Conservation (phyloP, 371 early-diverging fungal species). For the Sporodiniella umbellata region DNA sequence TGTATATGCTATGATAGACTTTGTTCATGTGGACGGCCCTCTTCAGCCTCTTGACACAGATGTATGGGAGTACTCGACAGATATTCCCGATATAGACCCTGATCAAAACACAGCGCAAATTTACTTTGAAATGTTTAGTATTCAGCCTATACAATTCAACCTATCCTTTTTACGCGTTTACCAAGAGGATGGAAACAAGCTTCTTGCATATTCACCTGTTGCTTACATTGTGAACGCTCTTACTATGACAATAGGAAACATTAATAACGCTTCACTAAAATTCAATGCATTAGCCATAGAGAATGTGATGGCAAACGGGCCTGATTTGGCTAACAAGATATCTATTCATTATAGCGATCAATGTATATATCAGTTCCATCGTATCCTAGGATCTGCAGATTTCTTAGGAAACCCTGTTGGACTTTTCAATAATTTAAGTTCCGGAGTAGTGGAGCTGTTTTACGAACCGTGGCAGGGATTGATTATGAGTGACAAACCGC, state of each 20-base stretch:
- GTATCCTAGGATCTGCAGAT: slow-evolving; percentile 95
- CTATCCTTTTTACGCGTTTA: slow-evolving; percentile 91
- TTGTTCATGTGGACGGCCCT: slow-evolving; percentile 67
- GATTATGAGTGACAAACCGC: slow-evolving; percentile 91
- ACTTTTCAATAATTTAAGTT: slow-evolving; percentile 90
- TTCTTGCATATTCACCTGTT: slow-evolving; percentile 35
- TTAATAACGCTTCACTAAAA: slow-evolving; percentile 88
- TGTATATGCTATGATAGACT: slow-evolving; percentile 80
- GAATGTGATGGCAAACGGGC: slow-evolving; percentile 79
- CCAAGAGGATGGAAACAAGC: slow-evolving; percentile 47
- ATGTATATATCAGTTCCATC: slow-evolving; percentile 87
- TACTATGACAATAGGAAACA: slow-evolving; percentile 96
- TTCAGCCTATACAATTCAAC: slow-evolving; percentile 94
- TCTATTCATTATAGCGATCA: slow-evolving; percentile 87
- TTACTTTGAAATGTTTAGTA: slow-evolving; percentile 92
- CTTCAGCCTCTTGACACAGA: slow-evolving; percentile 28
- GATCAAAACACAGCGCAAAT: slow-evolving; percentile 67
- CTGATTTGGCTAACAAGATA: slow-evolving; percentile 78
- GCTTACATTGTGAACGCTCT: slow-evolving; percentile 80
- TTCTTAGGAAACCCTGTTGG: slow-evolving; percentile 98
- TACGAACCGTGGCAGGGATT: slow-evolving; percentile 98
- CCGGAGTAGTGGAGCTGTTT: slow-evolving; percentile 94
- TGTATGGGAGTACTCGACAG: slow-evolving; percentile 52
- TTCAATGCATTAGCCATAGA: slow-evolving; percentile 91
- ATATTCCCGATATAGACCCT: slow-evolving; percentile 71